These are phyloP conservation scores for Hsuehochloa calcarea DNA, from an alignment of 176 grass and related monocot species.

Conservation along the genomic window DNA sequence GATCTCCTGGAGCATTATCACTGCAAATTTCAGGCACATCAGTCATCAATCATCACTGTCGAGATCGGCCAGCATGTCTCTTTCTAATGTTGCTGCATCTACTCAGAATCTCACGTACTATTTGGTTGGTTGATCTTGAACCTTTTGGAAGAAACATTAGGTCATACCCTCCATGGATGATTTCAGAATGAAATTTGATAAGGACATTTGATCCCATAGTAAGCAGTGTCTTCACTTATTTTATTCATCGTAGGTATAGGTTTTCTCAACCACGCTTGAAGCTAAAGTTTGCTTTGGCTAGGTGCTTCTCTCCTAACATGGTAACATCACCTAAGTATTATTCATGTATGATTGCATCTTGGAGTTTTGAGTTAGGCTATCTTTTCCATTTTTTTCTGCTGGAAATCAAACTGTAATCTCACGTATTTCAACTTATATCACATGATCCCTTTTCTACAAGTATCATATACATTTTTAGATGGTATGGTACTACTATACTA, in stretches of 20 bases:
- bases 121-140: slow-evolving; percentile 40
- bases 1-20: slow-evolving; percentile 3
- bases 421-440: not conserved
- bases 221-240: slow-evolving; percentile 25
- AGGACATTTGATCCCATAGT: slow-evolving; percentile 30
- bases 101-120: slow-evolving; percentile 28
- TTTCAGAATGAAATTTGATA: slow-evolving; percentile 32
- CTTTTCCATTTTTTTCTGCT: not conserved
- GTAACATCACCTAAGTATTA: slow-evolving; percentile 3
- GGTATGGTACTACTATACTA: not conserved
- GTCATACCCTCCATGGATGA: slow-evolving; percentile 35
- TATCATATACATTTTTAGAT: not conserved
- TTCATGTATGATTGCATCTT: slow-evolving; percentile 19
- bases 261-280: slow-evolving; percentile 32
- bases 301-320: slow-evolving; percentile 32
- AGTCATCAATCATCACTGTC: slow-evolving; percentile 14
- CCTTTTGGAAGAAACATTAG: slow-evolving; percentile 38
- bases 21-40: slow-evolving; percentile 2
- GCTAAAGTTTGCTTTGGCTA: slow-evolving; percentile 19
- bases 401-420: not conserved
- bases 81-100: slow-evolving; percentile 40
- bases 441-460: not conserved
- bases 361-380: not conserved
- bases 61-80: slow-evolving; percentile 37
- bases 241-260: slow-evolving; percentile 21